Evolutionary conservation across 371 early-diverging fungal genomes (phyloP).

Genomic region (Catenaria anguillulae): DNA sequence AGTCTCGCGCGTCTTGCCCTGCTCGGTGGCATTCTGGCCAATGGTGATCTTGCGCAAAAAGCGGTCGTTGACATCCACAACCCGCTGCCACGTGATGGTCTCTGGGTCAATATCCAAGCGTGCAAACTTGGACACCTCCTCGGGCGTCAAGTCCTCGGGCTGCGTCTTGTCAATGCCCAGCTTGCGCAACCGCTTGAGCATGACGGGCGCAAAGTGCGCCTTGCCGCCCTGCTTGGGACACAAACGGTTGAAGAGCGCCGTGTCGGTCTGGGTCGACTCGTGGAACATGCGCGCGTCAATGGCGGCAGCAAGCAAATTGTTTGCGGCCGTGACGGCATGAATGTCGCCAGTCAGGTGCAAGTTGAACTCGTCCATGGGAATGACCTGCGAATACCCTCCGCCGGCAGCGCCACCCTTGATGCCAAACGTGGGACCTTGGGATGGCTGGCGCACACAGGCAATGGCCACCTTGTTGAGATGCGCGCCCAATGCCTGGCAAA

Average conservation of each 20-base stretch:
- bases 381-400: conserved; percentile 92
- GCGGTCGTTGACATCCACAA: conserved; percentile 87
- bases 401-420: conserved; percentile 98
- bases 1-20: conserved; percentile 68
- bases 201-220: conserved; percentile 61
- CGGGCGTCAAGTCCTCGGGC: conserved; percentile 54
- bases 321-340: conserved; percentile 92
- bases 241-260: conserved; percentile 43
- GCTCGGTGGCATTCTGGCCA: conserved; percentile 72
- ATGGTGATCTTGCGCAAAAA: conserved; percentile 80
- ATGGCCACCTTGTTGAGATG: conserved; percentile 72
- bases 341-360: conserved; percentile 95
- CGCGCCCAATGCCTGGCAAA: conserved; percentile 85
- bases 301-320: conserved; percentile 90
- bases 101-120: conserved; percentile 82
- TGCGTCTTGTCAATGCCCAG: conserved; percentile 67
- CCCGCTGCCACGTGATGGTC: conserved; percentile 90
- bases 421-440: conserved; percentile 95
- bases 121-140: conserved; percentile 60
- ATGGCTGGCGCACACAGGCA: conserved; percentile 93
- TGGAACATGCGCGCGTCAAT: conserved; percentile 96
- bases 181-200: conserved; percentile 63
- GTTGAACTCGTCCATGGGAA: conserved; percentile 98
- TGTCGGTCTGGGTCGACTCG: conserved; percentile 76
- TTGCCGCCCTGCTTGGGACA: conserved; percentile 75